Evolutionary conservation across 768 basidiomycete species (phyloP), one percentile per base, ranked within the genome.

Genomic region (Hebeloma cylindrosporum): DNA sequence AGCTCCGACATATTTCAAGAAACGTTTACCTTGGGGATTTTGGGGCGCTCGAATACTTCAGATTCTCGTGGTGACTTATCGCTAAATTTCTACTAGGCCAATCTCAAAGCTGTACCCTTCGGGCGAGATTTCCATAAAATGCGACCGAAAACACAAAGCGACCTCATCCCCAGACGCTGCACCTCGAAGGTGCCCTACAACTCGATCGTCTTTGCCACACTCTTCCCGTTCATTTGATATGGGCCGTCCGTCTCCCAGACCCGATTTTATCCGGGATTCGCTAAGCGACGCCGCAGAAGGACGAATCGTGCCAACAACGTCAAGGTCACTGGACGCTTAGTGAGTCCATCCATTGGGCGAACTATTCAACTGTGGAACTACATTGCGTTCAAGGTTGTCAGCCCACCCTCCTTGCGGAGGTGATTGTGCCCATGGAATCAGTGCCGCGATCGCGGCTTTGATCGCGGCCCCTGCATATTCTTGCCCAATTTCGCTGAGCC

Each of bases 271-370:
- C 33, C 73, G 73, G 33, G 67, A 76, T 6, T 69, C 74, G 0
- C 53, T 78, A 40, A 60, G 58, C 32, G 72, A 77, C 40, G 51
- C 48, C 3, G 60, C 64, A 7, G 62, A 72, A 49, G 77, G 75
- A 9, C 60, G 70, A 13, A 52, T 52, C 16, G 63, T 67, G 5
- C 64, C 73, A 67, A 62, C 25, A 67, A 60, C 34, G 60, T 79
- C 1, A 56, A 73, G 39, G 64, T 63, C 34, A 64, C 69, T n/a
- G 76, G 77, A 17, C 77, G 78, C 60, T 62, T 75, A 63, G 77
- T 73, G 46, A 33, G 64, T 49, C n/a, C n/a, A n/a, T n/a, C n/a
- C n/a, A n/a, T n/a, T n/a, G n/a, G n/a, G n/a, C n/a, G n/a, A n/a
- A n/a, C n/a, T n/a, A n/a, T n/a, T n/a, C n/a, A n/a, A n/a, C n/a